Evolutionary conservation across 139 green algal species (phyloP), one percentile per base, ranked within the genome.

Genomic region (Zygnema circumcarinatum): DNA sequence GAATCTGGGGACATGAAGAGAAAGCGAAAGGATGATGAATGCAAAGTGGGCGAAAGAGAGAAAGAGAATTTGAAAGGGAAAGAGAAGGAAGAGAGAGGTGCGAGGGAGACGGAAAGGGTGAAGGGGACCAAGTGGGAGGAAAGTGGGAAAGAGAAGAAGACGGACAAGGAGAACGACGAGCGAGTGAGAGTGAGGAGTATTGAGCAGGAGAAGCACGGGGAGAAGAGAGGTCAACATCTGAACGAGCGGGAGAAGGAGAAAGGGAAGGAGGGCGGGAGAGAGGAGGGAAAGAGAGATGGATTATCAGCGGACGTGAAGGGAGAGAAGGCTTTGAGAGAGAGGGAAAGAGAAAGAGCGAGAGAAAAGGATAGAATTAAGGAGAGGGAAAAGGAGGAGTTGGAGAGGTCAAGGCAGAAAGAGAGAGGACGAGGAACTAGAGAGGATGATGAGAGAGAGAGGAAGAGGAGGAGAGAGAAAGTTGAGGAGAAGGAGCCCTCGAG

Each of bases 401-500:
- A 62, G 47, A 62, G 7, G 47, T 62, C 7, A 84, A 76, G 67
- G 22, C 25, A 67, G n/a, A 38, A 67, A 78, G 79, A 39, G 41
- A 76, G 25, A 35, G 29, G 29, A 74, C 25, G 2, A 36, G n/a
- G 22, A 76, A 35, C 40, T 11, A 11, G 47, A 69, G 69, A 88
- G 32, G 74, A 88, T 25, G 72, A 73, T n/a, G 76, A 83, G 74
- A 83, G 32, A 38, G 53, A 47, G 33, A 35, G 67, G 67, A 52
- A 82, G 81, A 52, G 68, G 81, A 84, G 73, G 81, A 11, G 72
- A 83, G 35, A 35, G 25, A 87, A 0, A n/a, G 35, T 21, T 36
- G 73, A 84, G n/a, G 2, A 29, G 7, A 81, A 36, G 76, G 79
- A 52, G 47, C 38, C n/a, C 20, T 11, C 2, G 79, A 85, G 29